Evolutionary conservation across 2,329 filamentous ascomycete species (phyloP).

Genomic region (Anthostomella pinea): DNA sequence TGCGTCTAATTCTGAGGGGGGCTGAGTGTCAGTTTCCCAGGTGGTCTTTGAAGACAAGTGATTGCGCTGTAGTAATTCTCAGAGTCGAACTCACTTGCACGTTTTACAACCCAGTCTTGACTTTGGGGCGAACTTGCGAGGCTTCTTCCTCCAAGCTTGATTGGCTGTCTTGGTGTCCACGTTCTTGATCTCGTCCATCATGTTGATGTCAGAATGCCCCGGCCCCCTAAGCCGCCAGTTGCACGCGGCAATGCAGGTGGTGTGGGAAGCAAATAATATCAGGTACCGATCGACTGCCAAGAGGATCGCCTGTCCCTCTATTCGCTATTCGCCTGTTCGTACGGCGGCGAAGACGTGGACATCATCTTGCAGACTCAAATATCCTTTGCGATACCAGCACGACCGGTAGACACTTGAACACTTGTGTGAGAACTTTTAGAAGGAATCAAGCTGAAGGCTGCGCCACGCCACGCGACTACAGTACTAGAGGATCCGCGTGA

Average conservation of each 20-base stretch:
- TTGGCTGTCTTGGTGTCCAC: slow-evolving; percentile 20
- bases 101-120: slow-evolving; percentile 39
- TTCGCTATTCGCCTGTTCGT: slow-evolving; percentile 9
- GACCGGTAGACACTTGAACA: no score
- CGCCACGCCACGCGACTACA: no score
- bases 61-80: slow-evolving; percentile 4
- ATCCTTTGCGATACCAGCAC: neutral
- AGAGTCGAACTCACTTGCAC: slow-evolving; percentile 35
- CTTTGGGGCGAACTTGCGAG: slow-evolving; percentile 38
- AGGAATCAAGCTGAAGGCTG: neutral
- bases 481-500: no score
- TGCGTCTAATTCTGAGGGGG: slow-evolving; percentile 32
- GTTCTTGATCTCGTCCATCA: slow-evolving; percentile 6
- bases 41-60: slow-evolving; percentile 7
- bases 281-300: slow-evolving; percentile 1
- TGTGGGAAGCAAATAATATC: neutral
- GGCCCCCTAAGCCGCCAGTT: neutral
- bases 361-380: neutral
- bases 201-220: slow-evolving; percentile 1
- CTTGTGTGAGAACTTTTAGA: neutral
- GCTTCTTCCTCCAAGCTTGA: slow-evolving; percentile 36
- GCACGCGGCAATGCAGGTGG: neutral
- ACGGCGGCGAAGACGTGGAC: neutral
- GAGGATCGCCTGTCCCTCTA: slow-evolving; percentile 6
- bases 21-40: slow-evolving; percentile 12